A percentile compares a stretch with the other conserved stretches of the same genome.
These are phyloP conservation scores for Cordyceps cateniannulata DNA, from an alignment of 2,329 filamentous ascomycete species.

Conservation along the genomic window DNA sequence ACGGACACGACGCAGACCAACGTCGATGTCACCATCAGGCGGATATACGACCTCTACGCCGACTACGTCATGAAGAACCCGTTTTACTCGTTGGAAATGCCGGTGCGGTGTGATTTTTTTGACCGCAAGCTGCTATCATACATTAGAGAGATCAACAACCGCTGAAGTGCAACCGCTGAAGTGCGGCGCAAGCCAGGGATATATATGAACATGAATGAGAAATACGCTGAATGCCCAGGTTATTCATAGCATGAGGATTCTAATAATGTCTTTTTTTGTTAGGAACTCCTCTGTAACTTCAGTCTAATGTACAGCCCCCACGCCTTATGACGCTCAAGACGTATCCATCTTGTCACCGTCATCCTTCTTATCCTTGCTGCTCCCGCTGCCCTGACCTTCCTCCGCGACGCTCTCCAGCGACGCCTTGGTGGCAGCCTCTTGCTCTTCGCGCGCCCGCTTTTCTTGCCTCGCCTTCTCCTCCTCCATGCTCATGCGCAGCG, in stretches of 20 bases:
- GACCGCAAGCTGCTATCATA: constrained; percentile 79
- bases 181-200: neutral
- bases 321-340: constrained; percentile 51
- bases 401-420: constrained; percentile 78
- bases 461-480: constrained; percentile 94
- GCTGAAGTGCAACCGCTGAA: constrained; percentile 41
- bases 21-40: constrained; percentile 74
- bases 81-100: constrained; percentile 98
- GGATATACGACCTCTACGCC: constrained; percentile 89
- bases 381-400: constrained; percentile 60
- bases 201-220: neutral
- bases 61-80: constrained; percentile 99
- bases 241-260: neutral
- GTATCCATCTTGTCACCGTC: constrained; percentile 84
- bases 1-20: constrained; percentile 85
- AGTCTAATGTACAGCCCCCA: constrained; percentile 29
- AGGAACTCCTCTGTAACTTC: constrained; percentile 19
- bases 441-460: constrained; percentile 71
- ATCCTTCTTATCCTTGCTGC: constrained; percentile 36
- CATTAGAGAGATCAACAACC: constrained; percentile 65
- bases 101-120: constrained; percentile 89
- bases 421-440: constrained; percentile 65
- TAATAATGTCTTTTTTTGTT: neutral
- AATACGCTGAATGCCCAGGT: neutral
- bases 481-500: constrained; percentile 94